Evolutionary conservation across 257 asterid genomes (phyloP).

Genomic region (Plantago elongata): DNA sequence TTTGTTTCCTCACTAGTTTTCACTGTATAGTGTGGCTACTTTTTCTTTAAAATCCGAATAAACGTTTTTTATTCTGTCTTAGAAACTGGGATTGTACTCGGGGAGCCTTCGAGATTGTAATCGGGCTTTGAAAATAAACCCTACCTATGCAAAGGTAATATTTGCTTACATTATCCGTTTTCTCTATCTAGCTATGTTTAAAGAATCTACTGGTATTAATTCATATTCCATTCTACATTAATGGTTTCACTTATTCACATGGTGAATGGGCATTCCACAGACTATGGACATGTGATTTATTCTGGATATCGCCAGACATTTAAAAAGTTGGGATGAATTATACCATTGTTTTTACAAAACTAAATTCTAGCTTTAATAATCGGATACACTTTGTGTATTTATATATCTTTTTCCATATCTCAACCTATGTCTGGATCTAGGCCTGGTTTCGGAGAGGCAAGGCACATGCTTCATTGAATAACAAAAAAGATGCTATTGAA

Average conservation of each 20-base stretch:
- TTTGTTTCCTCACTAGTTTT: neutral
- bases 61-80: slow-evolving; percentile 17
- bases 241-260: neutral
- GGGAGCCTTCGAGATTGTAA: slow-evolving; percentile 74
- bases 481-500: slow-evolving; percentile 52
- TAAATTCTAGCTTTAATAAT: neutral
- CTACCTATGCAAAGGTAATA: slow-evolving; percentile 74
- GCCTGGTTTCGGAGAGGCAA: slow-evolving; percentile 94
- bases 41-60: slow-evolving; percentile 3
- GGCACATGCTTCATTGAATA: slow-evolving; percentile 70
- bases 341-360: neutral
- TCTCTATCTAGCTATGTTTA: neutral
- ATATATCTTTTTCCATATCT: slow-evolving; percentile 11
- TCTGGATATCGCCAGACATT: slow-evolving; percentile 3
- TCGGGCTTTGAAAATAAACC: slow-evolving; percentile 55
- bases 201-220: neutral
- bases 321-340: neutral
- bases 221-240: neutral
- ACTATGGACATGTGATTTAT: slow-evolving; percentile 14
- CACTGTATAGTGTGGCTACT: neutral
- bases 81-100: slow-evolving; percentile 68
- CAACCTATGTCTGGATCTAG: slow-evolving; percentile 31
- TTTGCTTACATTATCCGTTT: slow-evolving; percentile 9
- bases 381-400: neutral
- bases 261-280: slow-evolving; percentile 1